Percentiles rank a stretch among this genome's conserved stretches.
phyloP scores from a whole-genome alignment of 305 asterid species.

The Salvia sclarea region DNA sequence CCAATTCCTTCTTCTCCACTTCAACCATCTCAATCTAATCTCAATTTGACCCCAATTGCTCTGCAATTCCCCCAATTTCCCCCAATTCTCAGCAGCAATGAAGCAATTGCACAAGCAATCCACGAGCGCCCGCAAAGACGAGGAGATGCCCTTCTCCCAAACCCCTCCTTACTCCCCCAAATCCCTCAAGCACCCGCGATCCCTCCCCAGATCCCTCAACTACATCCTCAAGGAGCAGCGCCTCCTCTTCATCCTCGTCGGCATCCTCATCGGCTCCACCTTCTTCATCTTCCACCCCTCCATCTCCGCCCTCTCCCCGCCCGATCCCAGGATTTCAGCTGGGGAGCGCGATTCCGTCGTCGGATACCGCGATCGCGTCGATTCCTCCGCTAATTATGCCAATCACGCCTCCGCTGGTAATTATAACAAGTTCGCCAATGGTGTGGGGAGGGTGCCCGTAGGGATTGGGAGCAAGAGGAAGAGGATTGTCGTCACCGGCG shows the following conservation, averaged over 20 bases:
- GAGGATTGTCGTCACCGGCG: conserved; percentile 93
- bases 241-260: conserved; percentile 75
- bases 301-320: conserved; percentile 40
- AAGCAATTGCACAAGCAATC: conserved; percentile 86
- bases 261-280: conserved; percentile 79
- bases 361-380: conserved; percentile 23
- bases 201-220: conserved; percentile 76
- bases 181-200: conserved; percentile 68
- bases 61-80: conserved; percentile 2
- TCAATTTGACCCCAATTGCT: background rate
- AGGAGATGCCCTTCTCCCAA: conserved; percentile 47
- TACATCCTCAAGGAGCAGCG: conserved; percentile 88
- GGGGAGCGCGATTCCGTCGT: conserved; percentile 26
- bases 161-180: conserved; percentile 78
- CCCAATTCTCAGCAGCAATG: conserved; percentile 42
- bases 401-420: conserved; percentile 1
- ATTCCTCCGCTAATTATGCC: conserved; percentile 12
- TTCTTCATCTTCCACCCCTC: conserved; percentile 80
- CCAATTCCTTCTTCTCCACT: conserved; percentile 33
- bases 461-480: conserved; percentile 67
- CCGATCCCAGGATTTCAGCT: conserved; percentile 35
- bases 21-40: conserved; percentile 30
- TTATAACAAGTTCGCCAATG: conserved; percentile 36
- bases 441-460: conserved; percentile 75
- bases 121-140: conserved; percentile 37